Evolutionary conservation across 2,329 filamentous ascomycete species (phyloP).

Genomic region (Talaromyces rugulosus): DNA sequence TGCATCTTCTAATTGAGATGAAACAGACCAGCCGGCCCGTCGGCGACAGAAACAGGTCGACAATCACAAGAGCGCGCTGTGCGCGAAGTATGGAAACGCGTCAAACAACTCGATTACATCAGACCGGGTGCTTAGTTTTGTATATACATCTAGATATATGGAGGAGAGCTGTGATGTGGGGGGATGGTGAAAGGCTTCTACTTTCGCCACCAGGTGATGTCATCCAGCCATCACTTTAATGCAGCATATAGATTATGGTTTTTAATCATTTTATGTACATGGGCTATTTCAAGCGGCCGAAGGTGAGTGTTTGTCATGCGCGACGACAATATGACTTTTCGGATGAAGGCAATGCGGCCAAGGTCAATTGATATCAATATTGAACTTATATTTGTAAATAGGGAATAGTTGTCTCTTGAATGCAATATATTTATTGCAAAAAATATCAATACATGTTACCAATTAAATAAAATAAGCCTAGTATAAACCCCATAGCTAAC

Average conservation of each 20-base stretch:
- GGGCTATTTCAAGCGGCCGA: not conserved
- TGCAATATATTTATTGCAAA: not conserved
- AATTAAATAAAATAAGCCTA: not conserved
- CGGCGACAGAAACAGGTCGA: constrained; percentile 57
- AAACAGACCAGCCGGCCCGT: constrained; percentile 59
- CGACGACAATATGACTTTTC: not conserved
- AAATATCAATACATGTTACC: not conserved
- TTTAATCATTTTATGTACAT: not conserved
- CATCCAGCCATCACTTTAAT: not conserved
- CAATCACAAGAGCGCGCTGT: constrained; percentile 67
- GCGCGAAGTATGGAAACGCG: constrained; percentile 68
- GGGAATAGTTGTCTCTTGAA: not conserved
- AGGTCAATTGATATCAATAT: not conserved
- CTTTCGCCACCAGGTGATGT: not conserved
- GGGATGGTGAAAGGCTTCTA: not conserved
- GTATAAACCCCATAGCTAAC: not conserved
- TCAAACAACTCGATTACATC: constrained; percentile 60
- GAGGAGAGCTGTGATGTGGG: not conserved
- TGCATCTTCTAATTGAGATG: not conserved
- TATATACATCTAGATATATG: not conserved
- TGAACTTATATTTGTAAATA: not conserved
- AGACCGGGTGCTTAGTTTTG: constrained; percentile 6
- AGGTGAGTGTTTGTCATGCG: not conserved
- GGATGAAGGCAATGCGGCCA: not conserved
- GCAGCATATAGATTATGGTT: not conserved